Conservation (phyloP, 208 protist genomes). For the Sergeia podlipaevii region DNA sequence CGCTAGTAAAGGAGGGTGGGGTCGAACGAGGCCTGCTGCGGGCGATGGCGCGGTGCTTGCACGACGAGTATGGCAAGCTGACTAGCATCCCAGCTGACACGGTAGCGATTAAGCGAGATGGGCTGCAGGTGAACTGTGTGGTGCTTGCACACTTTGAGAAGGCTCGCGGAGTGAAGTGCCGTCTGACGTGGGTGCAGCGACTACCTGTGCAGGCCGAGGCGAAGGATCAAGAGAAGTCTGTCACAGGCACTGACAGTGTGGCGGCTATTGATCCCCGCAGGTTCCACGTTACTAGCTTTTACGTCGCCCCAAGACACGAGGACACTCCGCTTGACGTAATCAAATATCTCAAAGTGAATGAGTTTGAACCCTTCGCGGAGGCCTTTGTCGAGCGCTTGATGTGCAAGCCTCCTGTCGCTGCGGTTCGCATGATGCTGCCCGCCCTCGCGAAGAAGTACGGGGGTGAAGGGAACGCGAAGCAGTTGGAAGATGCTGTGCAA, state of each 20-base stretch:
- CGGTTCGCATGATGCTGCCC: slow-evolving; percentile 62
- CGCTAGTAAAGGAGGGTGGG: slow-evolving; percentile 34
- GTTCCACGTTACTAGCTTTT: slow-evolving; percentile 78
- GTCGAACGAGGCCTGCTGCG: slow-evolving; percentile 68
- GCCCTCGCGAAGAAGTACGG: slow-evolving; percentile 48
- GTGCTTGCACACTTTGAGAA: slow-evolving; percentile 78
- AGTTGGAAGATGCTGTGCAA: slow-evolving; percentile 45
- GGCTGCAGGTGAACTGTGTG: slow-evolving; percentile 54
- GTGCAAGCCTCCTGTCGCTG: slow-evolving; percentile 27
- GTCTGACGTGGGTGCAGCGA: slow-evolving; percentile 57
- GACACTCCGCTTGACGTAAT: slow-evolving; percentile 51
- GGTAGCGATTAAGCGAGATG: slow-evolving; percentile 37
- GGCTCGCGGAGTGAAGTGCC: slow-evolving; percentile 52
- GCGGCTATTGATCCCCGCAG: slow-evolving; percentile 5
- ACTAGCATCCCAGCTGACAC: slow-evolving; percentile 43
- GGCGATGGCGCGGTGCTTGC: slow-evolving; percentile 76
- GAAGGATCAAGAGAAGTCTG: no score
- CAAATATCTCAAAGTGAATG: slow-evolving; percentile 48
- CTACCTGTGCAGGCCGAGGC: not conserved
- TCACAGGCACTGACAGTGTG: no score
- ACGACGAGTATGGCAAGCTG: slow-evolving; percentile 46
- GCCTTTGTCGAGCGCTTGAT: slow-evolving; percentile 67
- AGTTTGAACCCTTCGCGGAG: slow-evolving; percentile 74
- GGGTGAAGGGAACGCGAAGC: slow-evolving; percentile 10
- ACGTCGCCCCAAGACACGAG: slow-evolving; percentile 37